Evolutionary conservation across 1,139 yeast genomes (phyloP), one percentile per base, ranked within the genome.

Genomic region (Yarrowia galli): DNA sequence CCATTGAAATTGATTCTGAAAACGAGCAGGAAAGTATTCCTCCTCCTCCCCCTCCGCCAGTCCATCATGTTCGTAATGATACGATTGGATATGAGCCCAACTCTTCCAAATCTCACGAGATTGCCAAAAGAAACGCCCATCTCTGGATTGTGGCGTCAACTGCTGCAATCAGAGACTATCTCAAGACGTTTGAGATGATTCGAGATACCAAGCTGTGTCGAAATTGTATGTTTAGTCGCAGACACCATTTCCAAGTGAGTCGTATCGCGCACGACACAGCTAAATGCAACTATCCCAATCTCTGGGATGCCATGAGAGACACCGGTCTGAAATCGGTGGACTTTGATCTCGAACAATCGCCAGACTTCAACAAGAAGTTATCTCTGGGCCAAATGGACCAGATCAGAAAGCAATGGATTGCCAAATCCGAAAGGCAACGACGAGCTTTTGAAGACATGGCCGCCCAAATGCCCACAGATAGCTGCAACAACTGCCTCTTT

Each of bases 401-500:
- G 16, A 15, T 56, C 3, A 20, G 22, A 8, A n/a, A 18, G 4
- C 8, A 40, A 16, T 54, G 61, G 45, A 10, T 54, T 3, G 10
- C 18, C 0, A 12, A 5, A 7, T n/a, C 63, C 2, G n/a, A 25
- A 23, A 10, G 10, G 18, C 20, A 42, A 42, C 63, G 63, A 0
- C 15, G 13, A 10, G 63, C 63, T 6, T 40, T 56, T n/a, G 63
- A 56, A 13, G 23, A 22, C 7, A 42, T 56, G 5, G 48, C 38
- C 3, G 38, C n/a, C 18, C 36, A 25, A 2, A 56, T 56, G 63
- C 63, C 63, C 0, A 1, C 4, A 3, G 63, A 42, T 25, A 25
- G 63, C 20, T 56, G 63, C 35, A 22, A 16, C 13, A 54, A 54
- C 35, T 54, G 61, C 23, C 35, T 54, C 22, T 54, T 54, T 23